Evolutionary conservation across 371 early-diverging fungal species (phyloP).

Genomic region (Lichtheimia ornata): DNA sequence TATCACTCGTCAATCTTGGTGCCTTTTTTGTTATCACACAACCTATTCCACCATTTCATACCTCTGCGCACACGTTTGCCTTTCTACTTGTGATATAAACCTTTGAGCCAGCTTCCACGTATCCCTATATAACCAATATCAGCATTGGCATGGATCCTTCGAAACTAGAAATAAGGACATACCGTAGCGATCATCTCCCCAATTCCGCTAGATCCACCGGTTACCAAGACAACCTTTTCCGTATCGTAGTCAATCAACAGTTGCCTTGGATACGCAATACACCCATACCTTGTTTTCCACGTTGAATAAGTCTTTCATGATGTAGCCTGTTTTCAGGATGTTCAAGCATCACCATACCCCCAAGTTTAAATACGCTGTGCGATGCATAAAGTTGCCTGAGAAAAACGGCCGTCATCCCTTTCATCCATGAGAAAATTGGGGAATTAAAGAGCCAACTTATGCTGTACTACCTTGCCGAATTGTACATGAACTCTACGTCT

Average conservation of each 20-base stretch:
- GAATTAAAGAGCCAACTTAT: no score
- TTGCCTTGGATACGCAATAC: no score
- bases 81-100: constrained; percentile 77
- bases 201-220: constrained; percentile 78
- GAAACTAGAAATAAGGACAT: not conserved
- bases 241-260: constrained; percentile 35
- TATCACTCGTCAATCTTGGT: not conserved
- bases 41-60: not conserved
- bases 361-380: no score
- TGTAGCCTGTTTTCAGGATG: no score
- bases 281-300: constrained; percentile 63
- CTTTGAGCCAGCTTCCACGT: constrained; percentile 70
- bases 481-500: no score
- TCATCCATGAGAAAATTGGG: no score
- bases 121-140: constrained; percentile 49
- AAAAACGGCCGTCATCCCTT: no score
- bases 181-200: constrained; percentile 62
- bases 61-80: constrained; percentile 58
- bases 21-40: not conserved
- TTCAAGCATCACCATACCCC: no score
- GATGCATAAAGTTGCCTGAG: no score
- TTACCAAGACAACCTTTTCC: constrained; percentile 85
- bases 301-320: constrained; percentile 52
- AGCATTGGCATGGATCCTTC: not conserved
- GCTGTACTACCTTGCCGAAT: no score